Conservation (phyloP, 768 basidiomycete species). For the Chalciporus pseudorubinellus region DNA sequence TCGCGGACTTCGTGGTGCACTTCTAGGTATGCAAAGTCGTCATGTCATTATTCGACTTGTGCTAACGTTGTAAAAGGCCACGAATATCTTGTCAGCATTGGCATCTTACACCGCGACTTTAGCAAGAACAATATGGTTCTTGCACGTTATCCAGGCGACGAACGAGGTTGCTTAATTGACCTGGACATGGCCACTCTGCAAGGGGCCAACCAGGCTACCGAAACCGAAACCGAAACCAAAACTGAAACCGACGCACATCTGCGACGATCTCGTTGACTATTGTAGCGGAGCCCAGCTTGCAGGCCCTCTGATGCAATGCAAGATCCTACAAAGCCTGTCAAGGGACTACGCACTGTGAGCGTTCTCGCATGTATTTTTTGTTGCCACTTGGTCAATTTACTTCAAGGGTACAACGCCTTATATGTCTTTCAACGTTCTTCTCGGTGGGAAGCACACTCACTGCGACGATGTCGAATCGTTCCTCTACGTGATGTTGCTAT, state of each 20-base stretch:
- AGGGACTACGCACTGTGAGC: constrained; percentile 2
- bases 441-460: not conserved
- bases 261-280: too few relatives aligned
- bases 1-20: constrained; percentile 12
- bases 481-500: constrained; percentile 14
- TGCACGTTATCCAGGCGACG: constrained; percentile 5
- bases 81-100: constrained; percentile 11
- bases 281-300: too few relatives aligned
- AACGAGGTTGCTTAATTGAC: constrained; percentile 31
- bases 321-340: not conserved
- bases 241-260: too few relatives aligned
- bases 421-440: constrained; percentile 9
- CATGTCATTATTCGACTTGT: not conserved
- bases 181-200: constrained; percentile 21
- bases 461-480: constrained; percentile 18
- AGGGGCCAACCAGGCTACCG: not conserved
- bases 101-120: constrained; percentile 33
- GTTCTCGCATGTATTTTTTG: too few relatives aligned
- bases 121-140: constrained; percentile 38
- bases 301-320: too few relatives aligned
- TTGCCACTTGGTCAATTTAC: not conserved
- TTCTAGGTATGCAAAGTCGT: constrained; percentile 7
- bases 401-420: constrained; percentile 9
- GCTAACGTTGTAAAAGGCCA: constrained; percentile 8
- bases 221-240: not conserved